Evolutionary conservation across 257 asterid genomes (phyloP), one percentile per base, ranked within the genome.

Genomic region (Lycium ferocissimum): DNA sequence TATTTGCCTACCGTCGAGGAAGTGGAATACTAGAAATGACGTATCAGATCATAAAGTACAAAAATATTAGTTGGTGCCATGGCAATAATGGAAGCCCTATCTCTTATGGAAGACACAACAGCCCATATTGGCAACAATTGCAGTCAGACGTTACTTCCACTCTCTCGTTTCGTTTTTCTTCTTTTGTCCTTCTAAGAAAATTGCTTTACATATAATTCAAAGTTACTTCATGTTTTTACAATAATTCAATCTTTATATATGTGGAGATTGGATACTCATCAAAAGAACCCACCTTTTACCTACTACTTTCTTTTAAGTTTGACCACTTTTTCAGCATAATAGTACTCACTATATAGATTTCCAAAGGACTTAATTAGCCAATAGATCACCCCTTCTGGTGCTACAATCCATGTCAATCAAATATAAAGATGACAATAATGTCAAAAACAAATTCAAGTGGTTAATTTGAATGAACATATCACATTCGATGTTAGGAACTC

Each of bases 191-290:
- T 38, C 1, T 40, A 40, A 66, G 33, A 33, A 38, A 15, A 18
- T 81, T 81, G 70, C 57, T 81, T 81, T 81, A 22, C 33, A n/a
- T 57, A 59, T 54, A 57, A 89, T 70, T 85, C 69, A 72, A 81
- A 20, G 73, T 45, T 76, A 76, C 47, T 47, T 7, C 49, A 26
- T 53, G 14, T 7, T 54, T 15, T 78, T 78, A 53, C 82, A 53
- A 78, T 78, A 78, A 78, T 78, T 53, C 82, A 53, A 78, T 78
- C 82, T 78, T 78, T 78, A 17, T 33, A 15, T 78, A 53, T 78
- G 82, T 53, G 82, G 82, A 78, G 33, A 78, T 9, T 78, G 82
- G 82, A 78, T 5, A 78, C 1, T 78, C 49, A 26, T 14, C 22
- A 53, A 78, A 78, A 53, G 66, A 37, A 33, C 49, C 49, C 15